Percentiles rank a stretch among this genome's conserved stretches.
Evolutionary conservation across 1,284 basidiomycete genomes (phyloP).

Genomic region (Heimioporus retisporus): DNA sequence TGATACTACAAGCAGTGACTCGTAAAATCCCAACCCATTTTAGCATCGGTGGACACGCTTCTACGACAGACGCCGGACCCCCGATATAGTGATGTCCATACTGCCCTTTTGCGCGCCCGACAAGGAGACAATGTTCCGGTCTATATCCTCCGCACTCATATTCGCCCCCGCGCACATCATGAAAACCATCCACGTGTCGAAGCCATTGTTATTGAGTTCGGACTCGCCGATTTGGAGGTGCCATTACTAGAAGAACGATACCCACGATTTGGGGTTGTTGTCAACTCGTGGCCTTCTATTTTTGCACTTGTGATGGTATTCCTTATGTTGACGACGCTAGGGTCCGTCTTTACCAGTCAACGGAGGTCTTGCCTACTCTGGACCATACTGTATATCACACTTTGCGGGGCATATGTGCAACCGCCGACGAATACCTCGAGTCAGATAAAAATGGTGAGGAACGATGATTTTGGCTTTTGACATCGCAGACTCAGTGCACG

Average conservation of each 20-base stretch:
- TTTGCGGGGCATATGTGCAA: slow-evolving; percentile 62
- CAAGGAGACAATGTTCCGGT: slow-evolving; percentile 62
- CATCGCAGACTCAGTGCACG: slow-evolving; percentile 10
- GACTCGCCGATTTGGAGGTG: slow-evolving; percentile 40
- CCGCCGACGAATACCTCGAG: slow-evolving; percentile 61
- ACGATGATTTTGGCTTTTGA: slow-evolving; percentile 41
- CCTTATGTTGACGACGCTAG: slow-evolving; percentile 78
- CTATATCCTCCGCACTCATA: slow-evolving; percentile 66
- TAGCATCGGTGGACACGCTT: slow-evolving; percentile 78
- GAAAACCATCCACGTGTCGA: slow-evolving; percentile 63
- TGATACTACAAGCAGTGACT: slow-evolving; percentile 78
- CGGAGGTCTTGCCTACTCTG: slow-evolving; percentile 75
- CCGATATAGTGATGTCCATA: slow-evolving; percentile 69
- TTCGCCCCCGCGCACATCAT: slow-evolving; percentile 63
- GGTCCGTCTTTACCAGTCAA: slow-evolving; percentile 65
- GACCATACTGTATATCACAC: slow-evolving; percentile 56
- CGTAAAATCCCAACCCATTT: slow-evolving; percentile 58
- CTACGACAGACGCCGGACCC: slow-evolving; percentile 70
- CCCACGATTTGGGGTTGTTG: slow-evolving; percentile 68
- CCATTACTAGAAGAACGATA: slow-evolving; percentile 50
- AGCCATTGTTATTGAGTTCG: slow-evolving; percentile 48
- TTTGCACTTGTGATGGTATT: slow-evolving; percentile 73
- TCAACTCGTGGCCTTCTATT: slow-evolving; percentile 76
- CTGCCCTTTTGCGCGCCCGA: slow-evolving; percentile 61
- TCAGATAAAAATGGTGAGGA: slow-evolving; percentile 46